Conservation (phyloP, 225 moss, liverwort and hornwort species). For the Neckera pumila region DNA sequence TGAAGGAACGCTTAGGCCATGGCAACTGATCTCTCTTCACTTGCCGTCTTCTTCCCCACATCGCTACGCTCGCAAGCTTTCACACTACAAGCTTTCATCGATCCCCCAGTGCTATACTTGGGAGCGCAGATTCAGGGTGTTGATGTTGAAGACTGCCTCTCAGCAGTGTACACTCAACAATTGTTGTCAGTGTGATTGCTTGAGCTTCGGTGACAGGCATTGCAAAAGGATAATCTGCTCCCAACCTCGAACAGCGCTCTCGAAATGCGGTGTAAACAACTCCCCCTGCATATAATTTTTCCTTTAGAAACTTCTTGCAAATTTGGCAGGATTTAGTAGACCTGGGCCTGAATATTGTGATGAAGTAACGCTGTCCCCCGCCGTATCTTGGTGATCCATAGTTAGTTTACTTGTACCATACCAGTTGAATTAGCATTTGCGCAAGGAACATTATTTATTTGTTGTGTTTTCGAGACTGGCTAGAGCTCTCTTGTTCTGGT, state of each 20-base stretch:
- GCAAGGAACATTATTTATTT: not conserved
- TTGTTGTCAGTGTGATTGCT: not conserved
- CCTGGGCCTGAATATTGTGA: not conserved
- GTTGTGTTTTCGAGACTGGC: not conserved
- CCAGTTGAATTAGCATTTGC: not conserved
- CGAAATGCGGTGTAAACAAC: not conserved
- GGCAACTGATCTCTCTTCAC: not conserved
- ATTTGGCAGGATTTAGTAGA: not conserved
- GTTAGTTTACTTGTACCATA: slow-evolving; percentile 5
- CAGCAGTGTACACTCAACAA: not conserved
- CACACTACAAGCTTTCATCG: not conserved
- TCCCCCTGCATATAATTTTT: not conserved
- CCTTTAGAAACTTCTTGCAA: not conserved
- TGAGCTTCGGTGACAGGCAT: not conserved
- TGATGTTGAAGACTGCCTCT: not conserved
- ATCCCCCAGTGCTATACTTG: not conserved
- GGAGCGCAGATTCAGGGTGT: not conserved
- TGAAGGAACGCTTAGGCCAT: slow-evolving; percentile 6
- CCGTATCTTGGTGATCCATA: not conserved
- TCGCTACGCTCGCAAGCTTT: not conserved
- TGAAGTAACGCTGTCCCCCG: not conserved
- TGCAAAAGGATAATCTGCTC: too few relatives aligned
- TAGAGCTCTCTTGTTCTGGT: not conserved
- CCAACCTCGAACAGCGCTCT: not conserved
- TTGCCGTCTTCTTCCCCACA: not conserved